A percentile compares a stretch with the other conserved stretches of the same genome.
phyloP scores from a whole-genome alignment of 768 basidiomycete genomes.

The Boletus reticuloceps region DNA sequence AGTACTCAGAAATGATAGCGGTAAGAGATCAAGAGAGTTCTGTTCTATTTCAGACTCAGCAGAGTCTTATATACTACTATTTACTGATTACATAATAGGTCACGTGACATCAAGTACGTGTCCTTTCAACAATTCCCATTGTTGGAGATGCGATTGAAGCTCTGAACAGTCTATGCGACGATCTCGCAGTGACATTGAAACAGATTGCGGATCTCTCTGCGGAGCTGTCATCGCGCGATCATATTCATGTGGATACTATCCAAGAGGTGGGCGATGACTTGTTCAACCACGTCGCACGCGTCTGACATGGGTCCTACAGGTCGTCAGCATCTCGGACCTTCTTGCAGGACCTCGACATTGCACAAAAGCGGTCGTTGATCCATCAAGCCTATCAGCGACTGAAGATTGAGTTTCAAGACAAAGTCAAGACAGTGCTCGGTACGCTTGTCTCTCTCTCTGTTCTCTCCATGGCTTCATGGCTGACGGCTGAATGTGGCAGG shows the following conservation, averaged over 20 bases:
- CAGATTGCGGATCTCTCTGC: constrained; percentile 66
- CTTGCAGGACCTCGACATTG: constrained; percentile 64
- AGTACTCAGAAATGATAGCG: no score
- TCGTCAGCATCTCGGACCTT: constrained; percentile 54
- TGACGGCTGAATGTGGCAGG: constrained; percentile 35
- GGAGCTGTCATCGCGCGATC: constrained; percentile 71
- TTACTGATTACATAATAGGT: no score
- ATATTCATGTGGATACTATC: constrained; percentile 66
- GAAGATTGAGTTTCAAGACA: constrained; percentile 37
- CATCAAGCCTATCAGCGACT: constrained; percentile 57
- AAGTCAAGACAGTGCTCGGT: constrained; percentile 59
- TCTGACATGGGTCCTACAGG: constrained; percentile 30
- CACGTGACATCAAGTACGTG: no score
- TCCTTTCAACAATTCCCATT: constrained; percentile 75
- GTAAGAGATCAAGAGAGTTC: no score
- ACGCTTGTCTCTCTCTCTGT: background rate
- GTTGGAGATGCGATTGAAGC: constrained; percentile 72
- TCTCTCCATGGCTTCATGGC: no score
- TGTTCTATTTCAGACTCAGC: no score
- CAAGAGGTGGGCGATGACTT: constrained; percentile 51
- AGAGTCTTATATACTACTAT: no score
- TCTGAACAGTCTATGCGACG: constrained; percentile 57
- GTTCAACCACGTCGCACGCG: background rate
- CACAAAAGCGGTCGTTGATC: constrained; percentile 65
- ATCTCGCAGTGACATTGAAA: constrained; percentile 58